Conservation (phyloP, 2,329 filamentous ascomycete species). For the Paecilomyces fulvus region DNA sequence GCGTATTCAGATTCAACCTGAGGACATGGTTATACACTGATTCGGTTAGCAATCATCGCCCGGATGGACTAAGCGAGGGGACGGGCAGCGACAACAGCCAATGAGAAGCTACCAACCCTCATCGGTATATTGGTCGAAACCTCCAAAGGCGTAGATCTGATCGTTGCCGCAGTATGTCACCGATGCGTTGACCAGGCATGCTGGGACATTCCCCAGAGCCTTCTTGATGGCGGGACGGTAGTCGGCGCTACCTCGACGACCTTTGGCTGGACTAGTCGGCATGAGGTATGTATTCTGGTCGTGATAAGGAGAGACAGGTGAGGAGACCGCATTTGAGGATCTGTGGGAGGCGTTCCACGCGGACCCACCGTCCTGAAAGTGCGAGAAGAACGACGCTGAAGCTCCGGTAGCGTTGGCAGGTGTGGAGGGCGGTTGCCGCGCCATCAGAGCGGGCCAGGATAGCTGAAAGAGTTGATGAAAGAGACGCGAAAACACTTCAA, state of each 20-base stretch:
- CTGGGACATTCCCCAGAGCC: conserved; percentile 71
- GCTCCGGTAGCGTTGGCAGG: conserved; percentile 13
- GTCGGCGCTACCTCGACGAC: conserved; percentile 53
- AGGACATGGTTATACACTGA: conserved; percentile 93
- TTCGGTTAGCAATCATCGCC: conserved; percentile 1
- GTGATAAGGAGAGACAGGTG: conserved; percentile 36
- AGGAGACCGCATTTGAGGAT: conserved; percentile 16
- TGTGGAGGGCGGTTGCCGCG: conserved; percentile 17
- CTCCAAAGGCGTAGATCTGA: conserved; percentile 95
- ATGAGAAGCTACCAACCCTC: conserved; percentile 49
- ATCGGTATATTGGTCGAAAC: conserved; percentile 97
- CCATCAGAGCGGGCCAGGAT: conserved; percentile 17
- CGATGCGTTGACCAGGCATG: conserved; percentile 93
- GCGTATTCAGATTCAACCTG: conserved; percentile 72
- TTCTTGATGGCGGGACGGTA: conserved; percentile 79
- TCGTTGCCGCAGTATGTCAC: conserved; percentile 98
- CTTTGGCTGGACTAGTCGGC: conserved; percentile 72
- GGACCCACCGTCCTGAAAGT: conserved; percentile 23
- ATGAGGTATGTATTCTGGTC: conserved; percentile 75
- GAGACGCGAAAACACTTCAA: background rate
- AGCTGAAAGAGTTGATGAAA: background rate
- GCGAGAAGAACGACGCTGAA: conserved; percentile 11
- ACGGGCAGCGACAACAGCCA: background rate
- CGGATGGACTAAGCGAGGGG: conserved; percentile 1
- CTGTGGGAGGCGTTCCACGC: conserved; percentile 19